Base-by-base conservation (phyloP, 345 rosid species). In the Aquilaria yunnanensis region DNA sequence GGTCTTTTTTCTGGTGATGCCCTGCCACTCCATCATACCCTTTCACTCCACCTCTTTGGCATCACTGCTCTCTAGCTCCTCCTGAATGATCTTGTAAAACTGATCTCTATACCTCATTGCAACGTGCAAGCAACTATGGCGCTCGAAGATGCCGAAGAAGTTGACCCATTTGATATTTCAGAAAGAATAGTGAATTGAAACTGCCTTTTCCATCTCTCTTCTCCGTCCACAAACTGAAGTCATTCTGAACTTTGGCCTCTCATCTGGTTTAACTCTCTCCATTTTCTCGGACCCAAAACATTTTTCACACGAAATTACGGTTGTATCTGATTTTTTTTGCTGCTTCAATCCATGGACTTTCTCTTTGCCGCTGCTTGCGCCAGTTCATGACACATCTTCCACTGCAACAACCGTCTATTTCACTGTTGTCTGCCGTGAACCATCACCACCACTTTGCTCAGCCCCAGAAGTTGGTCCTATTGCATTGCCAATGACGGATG, bases 191-290 rank as follows among this genome's bases (percentile, higher is more conserved):
- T 75, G 85, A 7, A 85, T 64, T 0, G 96, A 82, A 1, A 94
- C 93, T 3, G 97, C 85, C 58, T 94, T 97, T 73, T 94, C 99
- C 99, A 94, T 94, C 34, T 90, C 97, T 50, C 99, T 57, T 65
- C 99, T 74, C 58, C 96, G 72, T 2, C 99, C 99, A 50, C 99
- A 91, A 45, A 94, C 85, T 4, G 99, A 94, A 49, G 96, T 91
- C 83, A 79, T 69, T 1, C 97, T 97, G 9, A 75, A 82, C 74
- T 77, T 88, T 0, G 86, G 89, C 12, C 43, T 4, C 68, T 34
- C 29, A 31, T 61, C 51, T 50, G 61, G 43, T 8, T 37, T 8
- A 37, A 1, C 2, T 37, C 8, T 37, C 43, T 37, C 43, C 16
- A 16, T 16, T 16, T 16, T 16, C 16, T 16, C 16, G 16, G 16